These are phyloP conservation scores for Alternaria panax DNA, from an alignment of 2,329 filamentous ascomycete species.

Conservation along the genomic window DNA sequence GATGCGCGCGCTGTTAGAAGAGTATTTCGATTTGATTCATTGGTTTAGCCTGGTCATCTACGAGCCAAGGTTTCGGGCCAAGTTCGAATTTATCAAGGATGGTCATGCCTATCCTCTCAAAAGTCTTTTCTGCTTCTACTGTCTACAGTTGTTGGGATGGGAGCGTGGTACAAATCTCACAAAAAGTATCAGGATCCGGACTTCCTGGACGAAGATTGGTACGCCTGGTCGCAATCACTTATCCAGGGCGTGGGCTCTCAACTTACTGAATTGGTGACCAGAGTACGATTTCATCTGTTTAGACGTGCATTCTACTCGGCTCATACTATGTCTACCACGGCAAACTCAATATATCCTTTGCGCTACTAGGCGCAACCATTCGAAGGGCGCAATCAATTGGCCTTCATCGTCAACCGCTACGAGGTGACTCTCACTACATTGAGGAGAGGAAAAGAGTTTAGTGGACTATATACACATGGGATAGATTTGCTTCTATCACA, in stretches of 20 bases:
- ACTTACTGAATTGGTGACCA: constrained; percentile 53
- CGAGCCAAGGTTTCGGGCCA: constrained; percentile 51
- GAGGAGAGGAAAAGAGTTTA: constrained; percentile 52
- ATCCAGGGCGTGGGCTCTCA: constrained; percentile 43
- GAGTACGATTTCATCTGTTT: constrained; percentile 48
- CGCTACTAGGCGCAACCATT: constrained; percentile 50
- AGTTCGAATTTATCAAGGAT: constrained; percentile 43
- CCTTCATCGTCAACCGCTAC: constrained; percentile 40
- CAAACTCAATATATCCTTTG: constrained; percentile 51
- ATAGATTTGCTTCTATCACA: constrained; percentile 51
- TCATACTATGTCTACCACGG: constrained; percentile 55
- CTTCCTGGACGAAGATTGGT: constrained; percentile 20
- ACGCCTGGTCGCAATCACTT: constrained; percentile 23
- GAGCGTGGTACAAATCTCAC: constrained; percentile 49
- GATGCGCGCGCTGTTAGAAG: not conserved
- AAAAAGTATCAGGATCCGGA: constrained; percentile 19
- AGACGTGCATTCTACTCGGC: constrained; percentile 52
- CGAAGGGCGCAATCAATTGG: constrained; percentile 48
- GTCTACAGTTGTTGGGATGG: constrained; percentile 50
- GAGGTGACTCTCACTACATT: constrained; percentile 29
- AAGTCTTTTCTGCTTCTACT: constrained; percentile 50
- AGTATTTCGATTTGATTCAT: not conserved
- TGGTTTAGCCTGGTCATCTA: constrained; percentile 20
- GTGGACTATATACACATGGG: constrained; percentile 56
- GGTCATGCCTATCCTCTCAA: constrained; percentile 42